Evolutionary conservation across 2,329 filamentous ascomycete species (phyloP), one percentile per base, ranked within the genome.

Genomic region (Coleophoma eucalyptorum): DNA sequence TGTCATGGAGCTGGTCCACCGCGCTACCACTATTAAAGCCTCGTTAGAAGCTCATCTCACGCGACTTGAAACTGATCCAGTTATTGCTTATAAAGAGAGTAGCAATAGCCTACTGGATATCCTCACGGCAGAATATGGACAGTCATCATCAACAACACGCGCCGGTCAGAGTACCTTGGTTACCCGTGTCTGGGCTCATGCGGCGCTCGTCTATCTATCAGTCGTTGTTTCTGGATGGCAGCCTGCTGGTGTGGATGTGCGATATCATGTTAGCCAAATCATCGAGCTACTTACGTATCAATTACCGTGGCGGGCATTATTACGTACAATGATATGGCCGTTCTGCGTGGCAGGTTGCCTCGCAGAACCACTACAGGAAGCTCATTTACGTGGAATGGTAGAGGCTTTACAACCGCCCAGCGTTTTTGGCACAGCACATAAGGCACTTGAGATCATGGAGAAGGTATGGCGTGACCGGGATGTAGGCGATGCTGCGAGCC

Each of bases 1-100:
- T 11, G 46, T 65, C 3, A 60, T 67, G 3, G 71, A 79, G 50
- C 68, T 82, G 5, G 65, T 78, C 10, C 60, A 64, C 4, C 74
- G 76, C 15, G 76, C 72, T 2, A 63, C 67, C 8, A 53, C 65
- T 4, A 72, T 80, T 38, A 63, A 64, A 46, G 50, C 58, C 15
- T 54, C 54, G 4, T 57, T 69, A 33, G 50, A 56, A 52, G 31
- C 32, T 47, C 49, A 55, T 42, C 41, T 60, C 38, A 38, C 33
- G 18, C 40, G 15, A 13, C 52, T 59, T 19, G 51, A 58, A 48
- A 52, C 12, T n/a, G 38, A 50, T 18, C 43, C 50, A 41, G 46
- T 46, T 12, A 43, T 46, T 26, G 40, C 35, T 45, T 43, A 46
- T 12, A 55, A 55, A 35, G 34, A 44, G 10, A 16, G 15, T 41